Base-by-base conservation (phyloP, 345 rosid genomes). In the Murraya paniculata region DNA sequence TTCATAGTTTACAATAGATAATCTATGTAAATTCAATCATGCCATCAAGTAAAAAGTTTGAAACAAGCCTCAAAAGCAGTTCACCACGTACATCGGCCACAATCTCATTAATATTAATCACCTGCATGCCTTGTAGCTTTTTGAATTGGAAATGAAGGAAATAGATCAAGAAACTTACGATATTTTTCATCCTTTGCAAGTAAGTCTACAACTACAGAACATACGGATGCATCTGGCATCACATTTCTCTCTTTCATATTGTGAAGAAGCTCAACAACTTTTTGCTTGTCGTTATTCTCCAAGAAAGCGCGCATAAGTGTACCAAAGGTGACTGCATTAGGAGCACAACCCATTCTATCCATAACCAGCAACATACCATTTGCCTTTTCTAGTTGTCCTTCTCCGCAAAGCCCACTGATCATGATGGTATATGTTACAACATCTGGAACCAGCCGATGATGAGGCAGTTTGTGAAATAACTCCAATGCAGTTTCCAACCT, bases 151-250 rank as follows among this genome's bases (percentile, higher is more conserved):
- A 36, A 88, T 86, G 74, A 67, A 78, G 16, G 65, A 71, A 45
- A 81, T 6, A 33, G 56, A 55, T 72, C 59, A 50, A 75, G n/a
- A 82, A 84, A 84, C 61, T 82, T 81, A 28, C 62, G 82, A 9
- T 77, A 80, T 27, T 2, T 75, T 72, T 81, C 86, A 21, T 61
- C 74, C 36, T n/a, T 62, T 62, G 30, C 8, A 2, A 27, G 35
- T 62, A 62, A 28, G 16, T 62, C 31, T 16, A 62, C 18, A 62
- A 62, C 21, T 62, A 62, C 5, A 16, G 66, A 62, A 13, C 18
- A 62, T 62, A 31, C 2, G 22, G 21, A 62, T 28, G 66, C 18
- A 62, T 62, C 36, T 0, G 36, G 66, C 9, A 28, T 62, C 22
- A 28, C 35, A 62, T 62, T 62, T 13, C 66, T 62, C 21, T 28